Base-by-base conservation (phyloP, 345 rosid genomes). In the Citrus glauca region DNA sequence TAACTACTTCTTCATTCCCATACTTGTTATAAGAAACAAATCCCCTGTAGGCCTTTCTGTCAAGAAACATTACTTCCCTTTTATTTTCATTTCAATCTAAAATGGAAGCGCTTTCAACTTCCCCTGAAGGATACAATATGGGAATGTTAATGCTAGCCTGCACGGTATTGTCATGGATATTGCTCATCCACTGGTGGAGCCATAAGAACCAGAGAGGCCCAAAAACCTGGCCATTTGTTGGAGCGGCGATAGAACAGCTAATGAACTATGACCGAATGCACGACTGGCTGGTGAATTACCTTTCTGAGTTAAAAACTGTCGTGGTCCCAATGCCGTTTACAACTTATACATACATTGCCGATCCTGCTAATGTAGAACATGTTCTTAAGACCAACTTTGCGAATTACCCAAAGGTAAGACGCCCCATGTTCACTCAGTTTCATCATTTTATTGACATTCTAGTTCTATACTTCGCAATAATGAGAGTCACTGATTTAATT, bases 301-400 rank as follows among this genome's bases (percentile, higher is more conserved):
- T 95, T 16, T 88, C 92, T 1, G 79, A 87, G 71, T 82, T 79
- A 37, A 93, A 77, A 84, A 91, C 93, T 5, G 96, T 93, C 1
- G 94, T 91, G 4, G 98, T 95, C 17, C 98, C 94, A 2, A 93
- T 95, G 97, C 98, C 96, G 4, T 93, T 86, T 81, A 89, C 92
- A 1, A 89, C 97, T 5, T 95, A 93, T 35, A 95, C 96, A 66
- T 95, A 95, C 88, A 92, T 89, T 83, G 99, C 98, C 6, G 97
- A 93, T 88, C 97, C 99, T 71, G 92, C 85, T 72, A 90, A 89
- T 71, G 97, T 95, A 0, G 99, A 95, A 81, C 92, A 92, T 80
- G 96, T 93, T 40, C 96, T 95, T 72, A 95, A 90, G 87, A 89
- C 92, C 77, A 95, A 91, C 77, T 93, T 95, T 78, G 79, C 87